Evolutionary conservation across 768 basidiomycete species (phyloP).

Genomic region (Flagelloscypha sp.): DNA sequence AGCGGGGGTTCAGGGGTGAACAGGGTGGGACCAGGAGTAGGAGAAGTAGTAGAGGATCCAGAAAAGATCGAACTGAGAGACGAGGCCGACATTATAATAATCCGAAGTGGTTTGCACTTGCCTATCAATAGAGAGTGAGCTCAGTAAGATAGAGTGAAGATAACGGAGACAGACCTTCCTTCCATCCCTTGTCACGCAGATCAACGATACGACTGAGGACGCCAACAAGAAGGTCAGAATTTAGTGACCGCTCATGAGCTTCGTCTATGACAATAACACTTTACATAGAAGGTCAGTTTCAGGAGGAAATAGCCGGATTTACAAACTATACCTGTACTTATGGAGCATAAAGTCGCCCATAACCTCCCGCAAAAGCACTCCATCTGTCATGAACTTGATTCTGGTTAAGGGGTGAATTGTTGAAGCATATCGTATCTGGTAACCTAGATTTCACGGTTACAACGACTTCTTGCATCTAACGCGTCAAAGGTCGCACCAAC

Average conservation of each 20-base stretch:
- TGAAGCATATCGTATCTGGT: constrained; percentile 96
- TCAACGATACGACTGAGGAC: constrained; percentile 91
- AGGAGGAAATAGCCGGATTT: no score
- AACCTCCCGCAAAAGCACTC: constrained; percentile 88
- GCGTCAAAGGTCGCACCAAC: no score
- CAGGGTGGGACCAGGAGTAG: no score
- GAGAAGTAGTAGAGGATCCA: no score
- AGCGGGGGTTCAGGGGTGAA: constrained; percentile 86
- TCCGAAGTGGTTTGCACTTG: constrained; percentile 63
- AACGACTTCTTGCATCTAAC: no score
- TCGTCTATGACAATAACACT: constrained; percentile 95
- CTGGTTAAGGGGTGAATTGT: constrained; percentile 84
- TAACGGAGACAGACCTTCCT: constrained; percentile 57
- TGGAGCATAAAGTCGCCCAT: constrained; percentile 88
- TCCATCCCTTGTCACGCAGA: constrained; percentile 86
- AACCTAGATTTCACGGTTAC: no score
- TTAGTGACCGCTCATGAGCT: constrained; percentile 96
- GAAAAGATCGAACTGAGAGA: constrained; percentile 90
- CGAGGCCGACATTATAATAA: constrained; percentile 99
- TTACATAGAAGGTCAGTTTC: no score
- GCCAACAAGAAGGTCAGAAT: constrained; percentile 95
- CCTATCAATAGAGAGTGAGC: constrained; percentile 1
- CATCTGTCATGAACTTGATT: constrained; percentile 99
- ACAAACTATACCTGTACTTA: no score
- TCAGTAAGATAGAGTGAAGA: constrained; percentile 1